These are phyloP conservation scores for Dactylonectria estremocensis DNA, from an alignment of 2,329 filamentous ascomycete species.

Conservation along the genomic window DNA sequence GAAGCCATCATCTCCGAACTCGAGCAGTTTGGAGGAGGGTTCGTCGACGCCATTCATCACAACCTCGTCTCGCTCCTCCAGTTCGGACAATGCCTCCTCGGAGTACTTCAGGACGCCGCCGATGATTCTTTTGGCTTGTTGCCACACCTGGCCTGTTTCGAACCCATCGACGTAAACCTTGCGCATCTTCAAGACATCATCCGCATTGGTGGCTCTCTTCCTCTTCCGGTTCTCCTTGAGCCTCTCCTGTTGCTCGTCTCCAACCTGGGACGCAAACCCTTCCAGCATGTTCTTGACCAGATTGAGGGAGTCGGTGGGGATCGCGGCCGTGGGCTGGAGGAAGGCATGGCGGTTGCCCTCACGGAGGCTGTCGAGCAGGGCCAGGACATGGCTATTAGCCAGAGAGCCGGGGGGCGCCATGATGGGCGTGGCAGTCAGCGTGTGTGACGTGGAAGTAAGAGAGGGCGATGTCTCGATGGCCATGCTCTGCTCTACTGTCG, in stretches of 20 bases:
- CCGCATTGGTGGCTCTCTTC: slow-evolving; percentile 73
- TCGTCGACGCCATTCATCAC: slow-evolving; percentile 48
- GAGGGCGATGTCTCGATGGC: slow-evolving; percentile 67
- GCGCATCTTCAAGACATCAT: slow-evolving; percentile 79
- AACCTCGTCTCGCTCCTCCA: slow-evolving; percentile 67
- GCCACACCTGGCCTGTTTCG: slow-evolving; percentile 91
- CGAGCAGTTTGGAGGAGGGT: slow-evolving; percentile 45
- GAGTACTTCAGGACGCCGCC: slow-evolving; percentile 67
- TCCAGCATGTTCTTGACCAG: slow-evolving; percentile 88
- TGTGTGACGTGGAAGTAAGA: slow-evolving; percentile 76
- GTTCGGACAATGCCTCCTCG: slow-evolving; percentile 61
- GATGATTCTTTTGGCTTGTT: slow-evolving; percentile 90
- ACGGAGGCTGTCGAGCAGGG: slow-evolving; percentile 71
- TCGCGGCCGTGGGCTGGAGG: slow-evolving; percentile 77
- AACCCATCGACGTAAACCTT: slow-evolving; percentile 92
- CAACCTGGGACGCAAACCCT: slow-evolving; percentile 80
- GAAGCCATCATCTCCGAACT: slow-evolving; percentile 50
- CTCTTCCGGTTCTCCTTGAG: slow-evolving; percentile 83
- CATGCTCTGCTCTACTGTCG: slow-evolving; percentile 49
- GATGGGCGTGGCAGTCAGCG: slow-evolving; percentile 67
- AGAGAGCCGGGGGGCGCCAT: slow-evolving; percentile 58
- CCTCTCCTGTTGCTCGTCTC: slow-evolving; percentile 79
- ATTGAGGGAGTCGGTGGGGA: slow-evolving; percentile 79
- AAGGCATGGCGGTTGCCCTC: slow-evolving; percentile 79
- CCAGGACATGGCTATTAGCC: slow-evolving; percentile 58